These are phyloP conservation scores for Platanthera guangdongensis DNA, from an alignment of 106 monocot species.

Conservation along the genomic window DNA sequence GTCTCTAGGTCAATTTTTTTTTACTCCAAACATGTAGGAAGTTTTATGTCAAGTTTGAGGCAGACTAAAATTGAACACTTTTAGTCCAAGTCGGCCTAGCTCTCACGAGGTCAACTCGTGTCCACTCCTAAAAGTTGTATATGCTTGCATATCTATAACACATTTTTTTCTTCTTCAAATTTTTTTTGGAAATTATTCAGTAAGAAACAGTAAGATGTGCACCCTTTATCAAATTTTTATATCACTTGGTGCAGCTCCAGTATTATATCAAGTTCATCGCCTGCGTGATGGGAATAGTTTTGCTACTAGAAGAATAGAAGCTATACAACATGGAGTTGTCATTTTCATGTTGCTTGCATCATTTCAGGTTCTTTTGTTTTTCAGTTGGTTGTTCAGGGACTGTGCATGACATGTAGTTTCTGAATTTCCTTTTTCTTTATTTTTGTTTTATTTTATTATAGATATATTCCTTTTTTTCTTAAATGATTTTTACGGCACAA, in stretches of 20 bases:
- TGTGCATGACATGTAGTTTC: too few species aligned
- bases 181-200: neutral
- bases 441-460: too few species aligned
- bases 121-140: neutral
- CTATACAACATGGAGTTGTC: slow-evolving; percentile 71
- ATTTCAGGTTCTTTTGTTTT: slow-evolving; percentile 54
- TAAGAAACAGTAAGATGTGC: neutral
- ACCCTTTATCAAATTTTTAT: neutral
- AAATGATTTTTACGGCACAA: too few species aligned
- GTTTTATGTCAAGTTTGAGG: too few species aligned
- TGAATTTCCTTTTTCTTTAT: too few species aligned
- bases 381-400: neutral
- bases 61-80: too few species aligned
- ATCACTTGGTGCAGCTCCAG: slow-evolving; percentile 51
- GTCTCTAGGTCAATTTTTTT: too few species aligned
- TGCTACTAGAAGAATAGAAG: slow-evolving; percentile 86
- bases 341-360: slow-evolving; percentile 81
- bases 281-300: slow-evolving; percentile 85
- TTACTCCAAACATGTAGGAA: too few species aligned
- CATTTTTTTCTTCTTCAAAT: neutral
- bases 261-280: slow-evolving; percentile 88
- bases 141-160: neutral
- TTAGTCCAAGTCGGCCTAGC: too few species aligned
- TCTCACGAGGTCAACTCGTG: too few species aligned
- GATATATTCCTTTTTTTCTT: too few species aligned